These are phyloP conservation scores for Chalciporus piperatoides DNA, from an alignment of 1,284 basidiomycete species.

Conservation along the genomic window DNA sequence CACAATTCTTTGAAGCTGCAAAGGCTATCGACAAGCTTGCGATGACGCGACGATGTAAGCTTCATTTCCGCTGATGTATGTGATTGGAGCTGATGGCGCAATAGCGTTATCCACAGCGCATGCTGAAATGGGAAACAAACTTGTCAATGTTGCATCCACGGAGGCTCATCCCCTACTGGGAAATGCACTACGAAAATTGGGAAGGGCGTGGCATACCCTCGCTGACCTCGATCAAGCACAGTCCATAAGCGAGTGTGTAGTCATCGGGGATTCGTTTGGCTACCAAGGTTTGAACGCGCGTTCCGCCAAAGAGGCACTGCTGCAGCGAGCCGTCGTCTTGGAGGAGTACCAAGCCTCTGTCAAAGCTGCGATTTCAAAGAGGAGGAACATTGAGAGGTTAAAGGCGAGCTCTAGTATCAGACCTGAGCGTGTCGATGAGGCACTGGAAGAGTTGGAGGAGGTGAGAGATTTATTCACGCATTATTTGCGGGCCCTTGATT, in stretches of 20 bases:
- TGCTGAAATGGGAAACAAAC: slow-evolving; percentile 84
- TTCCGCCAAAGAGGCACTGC: slow-evolving; percentile 88
- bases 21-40: slow-evolving; percentile 84
- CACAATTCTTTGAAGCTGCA: slow-evolving; percentile 84
- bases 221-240: slow-evolving; percentile 84
- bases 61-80: not conserved
- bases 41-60: slow-evolving; percentile 70
- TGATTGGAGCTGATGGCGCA: not conserved
- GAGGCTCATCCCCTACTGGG: slow-evolving; percentile 81
- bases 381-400: slow-evolving; percentile 84
- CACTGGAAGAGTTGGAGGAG: slow-evolving; percentile 91
- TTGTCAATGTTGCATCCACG: slow-evolving; percentile 83
- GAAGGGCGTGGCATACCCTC: slow-evolving; percentile 79
- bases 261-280: slow-evolving; percentile 86
- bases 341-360: slow-evolving; percentile 91
- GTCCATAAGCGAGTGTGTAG: slow-evolving; percentile 87
- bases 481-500: slow-evolving; percentile 12
- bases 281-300: slow-evolving; percentile 95
- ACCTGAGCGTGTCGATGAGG: slow-evolving; percentile 86
- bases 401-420: slow-evolving; percentile 87
- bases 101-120: slow-evolving; percentile 73
- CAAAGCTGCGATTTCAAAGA: slow-evolving; percentile 88
- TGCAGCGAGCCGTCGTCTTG: slow-evolving; percentile 81
- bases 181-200: slow-evolving; percentile 78
- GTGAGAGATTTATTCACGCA: slow-evolving; percentile 38